Evolutionary conservation across 2,329 filamentous ascomycete species (phyloP).

Genomic region (Exophiala sp.): DNA sequence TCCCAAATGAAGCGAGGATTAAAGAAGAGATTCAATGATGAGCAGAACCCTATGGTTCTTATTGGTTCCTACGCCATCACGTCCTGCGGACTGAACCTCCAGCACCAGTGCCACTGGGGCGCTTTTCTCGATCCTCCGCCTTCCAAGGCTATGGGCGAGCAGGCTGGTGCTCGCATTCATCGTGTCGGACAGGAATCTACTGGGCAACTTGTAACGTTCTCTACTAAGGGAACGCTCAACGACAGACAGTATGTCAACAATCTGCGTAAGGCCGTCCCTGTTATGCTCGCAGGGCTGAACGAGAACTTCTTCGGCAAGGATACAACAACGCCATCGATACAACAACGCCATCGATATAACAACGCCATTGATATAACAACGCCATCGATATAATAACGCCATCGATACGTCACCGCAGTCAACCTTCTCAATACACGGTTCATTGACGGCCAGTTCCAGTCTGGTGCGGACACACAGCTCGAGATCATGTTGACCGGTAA

Average conservation of each 20-base stretch:
- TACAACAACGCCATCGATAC: not conserved
- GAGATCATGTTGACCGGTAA: no score
- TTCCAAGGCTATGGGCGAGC: conserved; percentile 71
- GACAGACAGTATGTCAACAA: not conserved
- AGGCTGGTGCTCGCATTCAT: conserved; percentile 90
- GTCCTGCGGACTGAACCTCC: not conserved
- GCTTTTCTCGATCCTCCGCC: not conserved
- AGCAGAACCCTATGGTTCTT: not conserved
- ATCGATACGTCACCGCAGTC: no score
- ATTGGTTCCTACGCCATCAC: not conserved
- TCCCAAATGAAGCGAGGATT: no score
- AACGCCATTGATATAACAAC: not conserved
- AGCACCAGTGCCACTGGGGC: not conserved
- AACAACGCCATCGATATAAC: not conserved
- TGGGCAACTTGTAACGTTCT: not conserved
- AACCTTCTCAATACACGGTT: no score
- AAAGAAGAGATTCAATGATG: not conserved
- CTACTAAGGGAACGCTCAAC: not conserved
- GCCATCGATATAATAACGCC: no score
- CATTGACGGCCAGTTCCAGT: no score
- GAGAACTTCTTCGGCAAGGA: not conserved
- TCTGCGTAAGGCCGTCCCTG: not conserved
- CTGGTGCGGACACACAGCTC: no score
- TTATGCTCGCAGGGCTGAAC: not conserved
- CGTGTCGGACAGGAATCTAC: conserved; percentile 69